Evolutionary conservation across 768 basidiomycete genomes (phyloP).

Genomic region (Rhodotorula diobovata): DNA sequence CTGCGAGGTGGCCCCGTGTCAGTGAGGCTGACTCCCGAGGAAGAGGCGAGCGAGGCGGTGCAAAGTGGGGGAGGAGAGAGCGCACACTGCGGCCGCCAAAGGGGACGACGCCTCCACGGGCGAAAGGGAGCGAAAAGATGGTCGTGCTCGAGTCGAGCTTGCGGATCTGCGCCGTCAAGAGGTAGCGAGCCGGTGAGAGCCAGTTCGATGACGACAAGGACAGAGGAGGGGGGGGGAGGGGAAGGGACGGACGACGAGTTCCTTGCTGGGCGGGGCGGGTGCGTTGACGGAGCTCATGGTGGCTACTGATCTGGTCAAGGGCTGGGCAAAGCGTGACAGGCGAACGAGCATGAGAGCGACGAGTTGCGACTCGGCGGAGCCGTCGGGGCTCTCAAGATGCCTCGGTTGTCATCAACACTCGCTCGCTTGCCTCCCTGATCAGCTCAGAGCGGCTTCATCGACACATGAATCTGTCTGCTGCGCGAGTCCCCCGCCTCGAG

Average conservation of each 20-base stretch:
- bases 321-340: too few species aligned
- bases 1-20: constrained; percentile 45
- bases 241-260: constrained; percentile 23
- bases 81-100: constrained; percentile 62
- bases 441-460: too few species aligned
- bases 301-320: not conserved
- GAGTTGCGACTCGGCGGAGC: too few species aligned
- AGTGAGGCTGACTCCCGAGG: not conserved
- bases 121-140: constrained; percentile 47
- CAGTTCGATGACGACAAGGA: not conserved
- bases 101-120: constrained; percentile 56
- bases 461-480: too few species aligned
- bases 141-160: constrained; percentile 34
- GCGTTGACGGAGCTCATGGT: constrained; percentile 16
- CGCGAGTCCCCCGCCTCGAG: too few species aligned
- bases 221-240: not conserved
- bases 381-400: too few species aligned
- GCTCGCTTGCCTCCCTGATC: too few species aligned
- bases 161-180: constrained; percentile 31
- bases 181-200: too few species aligned
- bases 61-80: not conserved
- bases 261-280: constrained; percentile 16
- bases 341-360: not conserved
- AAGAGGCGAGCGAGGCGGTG: not conserved
- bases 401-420: too few species aligned